Percentiles rank a stretch among this genome's conserved stretches.
Evolutionary conservation across 2,329 filamentous ascomycete species (phyloP).

Genomic region (Ophiostoma sp.): DNA sequence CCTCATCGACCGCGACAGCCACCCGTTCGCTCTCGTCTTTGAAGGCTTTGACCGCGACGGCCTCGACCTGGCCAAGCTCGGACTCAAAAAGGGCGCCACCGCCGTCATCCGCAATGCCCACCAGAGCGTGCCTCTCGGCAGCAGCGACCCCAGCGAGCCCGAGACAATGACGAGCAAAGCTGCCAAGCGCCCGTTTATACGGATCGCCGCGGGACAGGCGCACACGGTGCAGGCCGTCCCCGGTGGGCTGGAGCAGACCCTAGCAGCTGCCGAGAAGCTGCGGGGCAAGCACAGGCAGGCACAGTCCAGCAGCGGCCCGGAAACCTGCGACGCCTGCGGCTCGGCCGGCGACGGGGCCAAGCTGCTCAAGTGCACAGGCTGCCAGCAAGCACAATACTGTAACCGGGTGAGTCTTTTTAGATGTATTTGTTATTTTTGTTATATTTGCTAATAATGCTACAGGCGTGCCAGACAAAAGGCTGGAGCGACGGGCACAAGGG

Average conservation of each 20-base stretch:
- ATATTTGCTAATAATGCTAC: neutral
- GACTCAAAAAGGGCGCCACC: constrained; percentile 39
- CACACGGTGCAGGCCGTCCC: constrained; percentile 36
- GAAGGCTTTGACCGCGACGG: constrained; percentile 38
- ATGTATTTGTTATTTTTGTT: neutral
- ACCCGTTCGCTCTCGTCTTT: constrained; percentile 44
- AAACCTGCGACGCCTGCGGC: constrained; percentile 22
- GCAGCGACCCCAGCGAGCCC: neutral
- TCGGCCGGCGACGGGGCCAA: constrained; percentile 10
- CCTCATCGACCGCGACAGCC: constrained; percentile 37
- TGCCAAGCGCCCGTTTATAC: constrained; percentile 39
- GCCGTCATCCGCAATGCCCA: constrained; percentile 37
- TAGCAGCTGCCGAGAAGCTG: constrained; percentile 30
- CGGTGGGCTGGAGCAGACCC: constrained; percentile 31
- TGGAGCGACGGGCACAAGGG: constrained; percentile 43
- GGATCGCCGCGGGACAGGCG: constrained; percentile 34
- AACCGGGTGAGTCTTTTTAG: constrained; percentile 36
- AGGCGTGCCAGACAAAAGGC: constrained; percentile 42
- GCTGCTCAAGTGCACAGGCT: constrained; percentile 42
- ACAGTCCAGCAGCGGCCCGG: neutral
- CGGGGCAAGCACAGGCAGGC: constrained; percentile 15
- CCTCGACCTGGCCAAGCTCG: constrained; percentile 33
- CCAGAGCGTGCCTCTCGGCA: constrained; percentile 33
- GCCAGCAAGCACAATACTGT: constrained; percentile 43
- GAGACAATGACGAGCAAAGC: constrained; percentile 28